phyloP scores from a whole-genome alignment of 2,329 filamentous ascomycete species.

The Aspergillus japonicus region DNA sequence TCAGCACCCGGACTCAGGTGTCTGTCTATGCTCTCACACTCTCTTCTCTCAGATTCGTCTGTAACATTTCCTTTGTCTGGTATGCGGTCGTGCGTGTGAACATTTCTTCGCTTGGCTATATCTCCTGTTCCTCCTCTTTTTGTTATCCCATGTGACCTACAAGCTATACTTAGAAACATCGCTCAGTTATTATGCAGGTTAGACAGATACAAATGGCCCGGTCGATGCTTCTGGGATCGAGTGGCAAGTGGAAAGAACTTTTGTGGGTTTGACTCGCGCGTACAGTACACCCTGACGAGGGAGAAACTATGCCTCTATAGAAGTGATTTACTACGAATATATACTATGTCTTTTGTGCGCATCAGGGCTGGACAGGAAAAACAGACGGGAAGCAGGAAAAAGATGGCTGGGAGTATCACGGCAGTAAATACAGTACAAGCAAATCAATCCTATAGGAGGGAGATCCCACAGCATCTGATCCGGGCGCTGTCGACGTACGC shows the following conservation, averaged over 20 bases:
- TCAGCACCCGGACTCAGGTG: too few relatives aligned
- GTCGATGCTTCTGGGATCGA: too few relatives aligned
- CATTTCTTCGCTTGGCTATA: not conserved
- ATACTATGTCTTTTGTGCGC: not conserved
- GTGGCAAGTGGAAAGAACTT: too few relatives aligned
- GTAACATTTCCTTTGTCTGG: not conserved
- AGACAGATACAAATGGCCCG: not conserved
- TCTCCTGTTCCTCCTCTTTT: not conserved
- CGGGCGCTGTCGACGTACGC: constrained; percentile 44
- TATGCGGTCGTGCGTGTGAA: not conserved
- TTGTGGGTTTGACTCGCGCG: too few relatives aligned
- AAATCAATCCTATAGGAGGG: constrained; percentile 35
- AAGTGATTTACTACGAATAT: not conserved
- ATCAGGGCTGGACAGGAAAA: not conserved
- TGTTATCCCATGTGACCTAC: not conserved
- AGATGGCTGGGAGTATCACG: not conserved
- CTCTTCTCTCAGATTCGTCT: too few relatives aligned
- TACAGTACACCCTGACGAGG: not conserved
- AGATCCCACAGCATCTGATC: constrained; percentile 50
- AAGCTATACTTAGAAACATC: not conserved
- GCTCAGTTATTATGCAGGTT: not conserved
- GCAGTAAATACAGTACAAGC: not conserved
- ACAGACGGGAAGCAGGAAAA: not conserved
- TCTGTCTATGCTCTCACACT: not conserved
- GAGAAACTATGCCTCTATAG: not conserved